A percentile compares a stretch with the other conserved stretches of the same genome.
phyloP scores from a whole-genome alignment of 2,329 filamentous ascomycete species.

The Exserohilum turcica region DNA sequence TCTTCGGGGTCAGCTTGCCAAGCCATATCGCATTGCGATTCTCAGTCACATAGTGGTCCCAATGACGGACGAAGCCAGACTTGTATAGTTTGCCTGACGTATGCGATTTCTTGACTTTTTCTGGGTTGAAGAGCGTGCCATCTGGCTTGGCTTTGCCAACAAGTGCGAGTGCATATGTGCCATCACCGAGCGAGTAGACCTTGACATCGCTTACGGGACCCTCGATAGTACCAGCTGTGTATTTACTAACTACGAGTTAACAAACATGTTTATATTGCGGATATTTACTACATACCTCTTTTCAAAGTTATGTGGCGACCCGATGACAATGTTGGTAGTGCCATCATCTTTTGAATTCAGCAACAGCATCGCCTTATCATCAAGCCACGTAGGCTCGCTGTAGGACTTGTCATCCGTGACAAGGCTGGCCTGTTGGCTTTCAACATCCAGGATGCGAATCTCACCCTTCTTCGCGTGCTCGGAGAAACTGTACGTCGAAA shows the following conservation, averaged over 20 bases:
- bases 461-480: constrained; percentile 71
- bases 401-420: constrained; percentile 69
- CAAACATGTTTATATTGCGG: not conserved
- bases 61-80: constrained; percentile 78
- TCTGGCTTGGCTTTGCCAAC: constrained; percentile 68
- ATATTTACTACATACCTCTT: constrained; percentile 31
- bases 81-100: constrained; percentile 74
- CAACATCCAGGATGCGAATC: constrained; percentile 72
- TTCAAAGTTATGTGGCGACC: constrained; percentile 38
- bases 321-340: constrained; percentile 46
- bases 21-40: constrained; percentile 77
- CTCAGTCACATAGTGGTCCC: constrained; percentile 75
- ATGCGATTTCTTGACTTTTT: constrained; percentile 62
- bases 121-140: constrained; percentile 71
- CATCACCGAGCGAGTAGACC: constrained; percentile 44
- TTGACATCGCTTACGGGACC: constrained; percentile 58
- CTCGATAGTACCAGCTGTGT: constrained; percentile 52
- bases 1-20: constrained; percentile 57
- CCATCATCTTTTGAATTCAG: constrained; percentile 53
- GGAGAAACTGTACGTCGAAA: constrained; percentile 80
- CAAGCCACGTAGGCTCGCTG: constrained; percentile 77
- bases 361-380: constrained; percentile 67
- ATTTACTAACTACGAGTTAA: constrained; percentile 36
- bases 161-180: constrained; percentile 53
- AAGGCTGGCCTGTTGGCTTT: constrained; percentile 66